Evolutionary conservation across 257 asterid species (phyloP), one percentile per base, ranked within the genome.

Genomic region (Craterostigma plantagineum): DNA sequence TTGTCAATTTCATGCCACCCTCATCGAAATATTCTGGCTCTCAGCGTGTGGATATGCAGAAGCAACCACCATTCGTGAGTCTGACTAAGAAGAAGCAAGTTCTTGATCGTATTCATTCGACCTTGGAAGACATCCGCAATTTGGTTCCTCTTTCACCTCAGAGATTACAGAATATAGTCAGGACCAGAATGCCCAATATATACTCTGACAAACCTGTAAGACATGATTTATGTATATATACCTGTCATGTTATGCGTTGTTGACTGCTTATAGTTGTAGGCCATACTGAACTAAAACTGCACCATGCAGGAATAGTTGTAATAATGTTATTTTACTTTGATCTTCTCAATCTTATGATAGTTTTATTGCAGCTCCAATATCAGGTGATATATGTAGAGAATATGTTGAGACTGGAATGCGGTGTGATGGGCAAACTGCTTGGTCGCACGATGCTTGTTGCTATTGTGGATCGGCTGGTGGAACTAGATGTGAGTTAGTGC

Each of bases 341-440:
- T 8, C 30, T 23, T 23, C 6, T 2, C 30, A 2, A 6, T 23
- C 30, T 23, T 2, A 2, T 23, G 30, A 23, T 23, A 23, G 30
- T 23, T 23, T 23, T 23, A 23, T n/a, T 23, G 30, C 30, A 23
- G 14, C 1, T 66, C 73, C 77, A 81, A 93, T 17, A 56, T 48
- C 64, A 79, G 11, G 69, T 56, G 56, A 55, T 60, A 60, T 90
- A 72, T 16, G 80, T 63, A 59, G 98, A 90, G 77, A 90, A 77
- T 76, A 79, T 83, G 81, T 46, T 83, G 64, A 77, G 72, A 57
- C 56, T 90, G 71, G 95, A 74, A 66, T 61, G 77, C 41, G 68
- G 93, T 51, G 53, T 52, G 9, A 50, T 90, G 45, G 79, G 86
- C 27, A 72, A 63, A 55, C 66, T 67, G 56, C 67, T 90, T 49